Conservation (phyloP, 495 filamentous ascomycete genomes). For the Tuber brumale region DNA sequence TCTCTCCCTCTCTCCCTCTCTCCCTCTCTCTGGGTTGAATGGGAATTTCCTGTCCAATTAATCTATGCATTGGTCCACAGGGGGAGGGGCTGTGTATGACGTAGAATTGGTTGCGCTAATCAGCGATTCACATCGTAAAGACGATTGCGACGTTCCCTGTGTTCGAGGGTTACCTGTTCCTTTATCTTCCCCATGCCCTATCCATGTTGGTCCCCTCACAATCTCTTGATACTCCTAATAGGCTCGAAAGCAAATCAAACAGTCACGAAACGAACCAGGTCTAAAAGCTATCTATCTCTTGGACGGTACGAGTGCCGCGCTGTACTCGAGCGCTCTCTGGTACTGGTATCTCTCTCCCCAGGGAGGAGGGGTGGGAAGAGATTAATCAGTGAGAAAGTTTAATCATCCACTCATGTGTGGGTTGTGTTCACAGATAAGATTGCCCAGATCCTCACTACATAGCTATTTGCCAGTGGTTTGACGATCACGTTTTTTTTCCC, state of each 20-base stretch:
- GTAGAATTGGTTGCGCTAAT: not conserved
- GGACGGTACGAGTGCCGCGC: not conserved
- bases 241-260: not conserved
- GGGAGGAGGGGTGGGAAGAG: not conserved
- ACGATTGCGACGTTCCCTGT: not conserved
- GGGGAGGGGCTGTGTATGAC: not conserved
- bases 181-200: not conserved
- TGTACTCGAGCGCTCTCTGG: not conserved
- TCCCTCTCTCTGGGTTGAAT: not conserved
- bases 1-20: not conserved
- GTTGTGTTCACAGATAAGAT: not conserved
- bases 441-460: not conserved
- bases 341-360: not conserved
- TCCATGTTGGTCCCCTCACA: not conserved
- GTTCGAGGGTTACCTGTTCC: not conserved
- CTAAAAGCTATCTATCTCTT: not conserved
- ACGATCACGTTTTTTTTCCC: not conserved
- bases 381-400: not conserved
- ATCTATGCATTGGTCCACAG: not conserved
- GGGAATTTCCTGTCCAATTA: not conserved
- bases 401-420: not conserved
- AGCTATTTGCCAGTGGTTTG: not conserved
- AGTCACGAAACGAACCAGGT: not conserved
- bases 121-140: not conserved
- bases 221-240: not conserved